Evolutionary conservation across 352 stramenopile genomes (phyloP).

Genomic region (Blastocystis sp.): DNA sequence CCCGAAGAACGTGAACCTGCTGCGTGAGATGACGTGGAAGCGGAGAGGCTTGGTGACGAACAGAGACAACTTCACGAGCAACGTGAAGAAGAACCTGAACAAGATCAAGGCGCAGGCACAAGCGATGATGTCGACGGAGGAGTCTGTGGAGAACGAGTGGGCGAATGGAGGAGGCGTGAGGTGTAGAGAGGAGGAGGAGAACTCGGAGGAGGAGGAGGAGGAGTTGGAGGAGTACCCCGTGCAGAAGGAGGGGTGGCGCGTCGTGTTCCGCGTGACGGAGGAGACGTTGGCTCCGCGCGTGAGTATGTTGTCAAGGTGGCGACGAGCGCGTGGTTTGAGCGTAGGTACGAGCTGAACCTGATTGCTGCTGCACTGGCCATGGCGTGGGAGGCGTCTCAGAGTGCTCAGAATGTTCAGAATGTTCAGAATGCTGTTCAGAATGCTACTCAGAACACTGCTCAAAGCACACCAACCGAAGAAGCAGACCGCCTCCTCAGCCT

Average conservation of each 20-base stretch:
- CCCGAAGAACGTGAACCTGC: neutral
- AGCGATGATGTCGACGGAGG: conserved; percentile 21
- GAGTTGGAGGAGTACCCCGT: neutral
- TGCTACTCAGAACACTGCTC: too few relatives aligned
- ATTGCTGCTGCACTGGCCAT: conserved; percentile 4
- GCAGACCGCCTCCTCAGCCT: neutral
- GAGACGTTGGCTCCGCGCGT: neutral
- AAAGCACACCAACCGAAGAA: neutral
- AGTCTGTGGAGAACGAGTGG: neutral
- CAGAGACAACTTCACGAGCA: conserved; percentile 26
- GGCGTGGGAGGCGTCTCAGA: neutral
- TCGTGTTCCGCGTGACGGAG: neutral
- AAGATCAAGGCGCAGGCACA: conserved; percentile 31
- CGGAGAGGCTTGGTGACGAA: neutral
- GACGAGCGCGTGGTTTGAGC: neutral
- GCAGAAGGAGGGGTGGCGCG: conserved; percentile 4
- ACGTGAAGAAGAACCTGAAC: conserved; percentile 41
- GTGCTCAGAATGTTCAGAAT: too few relatives aligned
- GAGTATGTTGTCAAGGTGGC: neutral
- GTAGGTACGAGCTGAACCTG: neutral
- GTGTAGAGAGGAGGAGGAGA: neutral
- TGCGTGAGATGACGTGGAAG: neutral
- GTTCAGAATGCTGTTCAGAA: neutral
- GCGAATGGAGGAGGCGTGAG: neutral
- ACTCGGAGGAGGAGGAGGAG: neutral